Evolutionary conservation across 2,329 filamentous ascomycete genomes (phyloP).

Genomic region (Bipolaris cookei): DNA sequence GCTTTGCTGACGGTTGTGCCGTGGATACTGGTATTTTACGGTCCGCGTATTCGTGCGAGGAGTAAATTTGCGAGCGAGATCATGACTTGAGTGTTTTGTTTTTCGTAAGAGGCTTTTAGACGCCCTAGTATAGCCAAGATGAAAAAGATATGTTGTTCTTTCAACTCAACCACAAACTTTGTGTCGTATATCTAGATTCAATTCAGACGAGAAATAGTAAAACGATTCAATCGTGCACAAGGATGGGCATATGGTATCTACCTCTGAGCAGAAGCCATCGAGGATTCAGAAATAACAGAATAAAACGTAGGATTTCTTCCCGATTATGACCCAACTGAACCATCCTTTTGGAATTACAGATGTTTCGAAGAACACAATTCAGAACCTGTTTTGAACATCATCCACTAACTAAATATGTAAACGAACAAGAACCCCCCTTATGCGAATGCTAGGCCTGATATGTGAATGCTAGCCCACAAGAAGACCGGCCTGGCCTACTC

Average conservation of each 20-base stretch:
- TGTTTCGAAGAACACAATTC: background rate
- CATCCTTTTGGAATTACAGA: background rate
- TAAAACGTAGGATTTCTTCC: background rate
- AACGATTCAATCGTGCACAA: background rate
- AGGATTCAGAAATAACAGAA: background rate
- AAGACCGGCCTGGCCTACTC: constrained; percentile 35
- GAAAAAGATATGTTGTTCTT: too few relatives aligned
- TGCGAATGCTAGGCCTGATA: background rate
- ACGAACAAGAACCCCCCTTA: background rate
- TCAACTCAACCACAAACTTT: too few relatives aligned
- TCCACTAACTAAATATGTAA: constrained; percentile 2
- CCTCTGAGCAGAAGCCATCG: background rate
- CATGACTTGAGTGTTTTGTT: constrained; percentile 13
- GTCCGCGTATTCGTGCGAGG: constrained; percentile 73
- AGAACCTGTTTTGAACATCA: background rate
- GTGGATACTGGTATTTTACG: constrained; percentile 82
- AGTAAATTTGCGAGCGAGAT: constrained; percentile 72
- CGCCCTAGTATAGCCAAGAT: too few relatives aligned
- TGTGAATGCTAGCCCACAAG: too few relatives aligned
- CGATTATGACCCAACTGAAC: background rate
- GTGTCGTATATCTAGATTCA: too few relatives aligned
- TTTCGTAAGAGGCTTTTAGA: too few relatives aligned
- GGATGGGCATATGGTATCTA: background rate
- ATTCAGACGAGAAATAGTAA: too few relatives aligned
- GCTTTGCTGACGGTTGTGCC: constrained; percentile 76